phyloP scores from a whole-genome alignment of 2,329 filamentous ascomycete species.

The Paecilomyces variotii region DNA sequence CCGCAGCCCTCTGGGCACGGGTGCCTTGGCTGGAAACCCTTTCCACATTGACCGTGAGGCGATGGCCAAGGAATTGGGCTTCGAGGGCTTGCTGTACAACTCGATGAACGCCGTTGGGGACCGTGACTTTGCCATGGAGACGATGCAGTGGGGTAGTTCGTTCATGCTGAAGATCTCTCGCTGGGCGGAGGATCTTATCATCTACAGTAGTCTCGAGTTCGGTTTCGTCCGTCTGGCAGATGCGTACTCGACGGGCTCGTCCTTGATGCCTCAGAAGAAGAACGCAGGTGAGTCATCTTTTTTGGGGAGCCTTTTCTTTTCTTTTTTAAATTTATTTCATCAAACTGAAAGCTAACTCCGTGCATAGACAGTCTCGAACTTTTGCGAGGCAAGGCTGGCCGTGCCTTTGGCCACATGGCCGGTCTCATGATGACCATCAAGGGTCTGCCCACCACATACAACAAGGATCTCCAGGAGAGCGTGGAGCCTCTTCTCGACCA shows the following conservation, averaged over 20 bases:
- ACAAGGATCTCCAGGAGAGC: conserved; percentile 87
- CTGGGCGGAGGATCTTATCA: conserved; percentile 79
- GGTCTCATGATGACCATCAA: conserved; percentile 70
- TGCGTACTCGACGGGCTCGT: conserved; percentile 69
- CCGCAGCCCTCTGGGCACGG: conserved; percentile 60
- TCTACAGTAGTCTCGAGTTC: conserved; percentile 71
- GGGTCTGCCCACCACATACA: conserved; percentile 73
- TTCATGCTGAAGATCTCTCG: conserved; percentile 73
- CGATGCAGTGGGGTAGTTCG: conserved; percentile 69
- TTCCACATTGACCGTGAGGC: conserved; percentile 73
- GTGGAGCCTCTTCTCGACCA: conserved; percentile 80
- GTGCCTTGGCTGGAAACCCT: conserved; percentile 72
- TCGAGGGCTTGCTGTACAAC: conserved; percentile 67
- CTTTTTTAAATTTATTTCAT: neutral
- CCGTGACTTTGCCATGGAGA: conserved; percentile 75
- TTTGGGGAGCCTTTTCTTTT: too few species aligned
- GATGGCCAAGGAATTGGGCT: conserved; percentile 74
- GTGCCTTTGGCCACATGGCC: conserved; percentile 72
- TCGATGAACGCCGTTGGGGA: conserved; percentile 68
- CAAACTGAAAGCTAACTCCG: neutral
- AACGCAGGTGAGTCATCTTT: conserved; percentile 41
- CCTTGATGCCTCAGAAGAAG: conserved; percentile 79
- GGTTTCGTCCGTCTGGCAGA: conserved; percentile 68
- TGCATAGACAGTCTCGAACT: conserved; percentile 59
- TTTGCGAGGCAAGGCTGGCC: conserved; percentile 67